Evolutionary conservation across 2,329 filamentous ascomycete genomes (phyloP).

Genomic region (Davidsoniella virescens): DNA sequence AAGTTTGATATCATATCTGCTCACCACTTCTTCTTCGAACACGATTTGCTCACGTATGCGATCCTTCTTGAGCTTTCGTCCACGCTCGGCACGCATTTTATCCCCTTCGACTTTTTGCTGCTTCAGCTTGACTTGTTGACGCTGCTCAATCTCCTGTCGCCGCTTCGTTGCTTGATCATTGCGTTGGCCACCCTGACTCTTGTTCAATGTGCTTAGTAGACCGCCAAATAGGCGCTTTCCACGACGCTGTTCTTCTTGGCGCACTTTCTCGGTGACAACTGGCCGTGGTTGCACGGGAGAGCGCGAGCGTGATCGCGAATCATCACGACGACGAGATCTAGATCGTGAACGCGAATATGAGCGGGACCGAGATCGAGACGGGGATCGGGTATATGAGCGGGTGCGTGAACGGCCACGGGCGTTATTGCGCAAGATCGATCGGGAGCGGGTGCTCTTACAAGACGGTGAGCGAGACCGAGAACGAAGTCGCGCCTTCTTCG

Average conservation of each 20-base stretch:
- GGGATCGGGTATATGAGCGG: background rate
- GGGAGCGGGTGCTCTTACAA: background rate
- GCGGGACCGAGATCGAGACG: background rate
- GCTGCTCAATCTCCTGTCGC: slow-evolving; percentile 65
- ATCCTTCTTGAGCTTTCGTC: slow-evolving; percentile 42
- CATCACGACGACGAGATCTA: background rate
- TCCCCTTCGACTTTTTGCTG: slow-evolving; percentile 57
- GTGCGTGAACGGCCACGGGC: background rate
- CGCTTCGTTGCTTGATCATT: slow-evolving; percentile 27
- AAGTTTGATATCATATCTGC: slow-evolving; percentile 20
- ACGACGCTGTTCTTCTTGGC: slow-evolving; percentile 64
- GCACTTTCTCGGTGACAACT: background rate
- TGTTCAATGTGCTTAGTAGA: slow-evolving; percentile 57
- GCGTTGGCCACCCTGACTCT: slow-evolving; percentile 25
- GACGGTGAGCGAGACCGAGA: background rate
- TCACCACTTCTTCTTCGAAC: slow-evolving; percentile 62
- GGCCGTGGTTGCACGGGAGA: background rate
- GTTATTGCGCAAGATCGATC: background rate
- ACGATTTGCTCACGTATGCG: slow-evolving; percentile 54
- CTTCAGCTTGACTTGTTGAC: slow-evolving; percentile 60
- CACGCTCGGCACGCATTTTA: slow-evolving; percentile 46
- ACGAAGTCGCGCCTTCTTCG: slow-evolving; percentile 8
- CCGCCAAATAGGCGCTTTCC: slow-evolving; percentile 76
- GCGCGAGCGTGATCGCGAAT: background rate
- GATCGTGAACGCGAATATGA: background rate